Percentiles rank a stretch among this genome's conserved stretches.
Evolutionary conservation across 345 rosid genomes (phyloP).

Genomic region (Conringia planisiliqua): DNA sequence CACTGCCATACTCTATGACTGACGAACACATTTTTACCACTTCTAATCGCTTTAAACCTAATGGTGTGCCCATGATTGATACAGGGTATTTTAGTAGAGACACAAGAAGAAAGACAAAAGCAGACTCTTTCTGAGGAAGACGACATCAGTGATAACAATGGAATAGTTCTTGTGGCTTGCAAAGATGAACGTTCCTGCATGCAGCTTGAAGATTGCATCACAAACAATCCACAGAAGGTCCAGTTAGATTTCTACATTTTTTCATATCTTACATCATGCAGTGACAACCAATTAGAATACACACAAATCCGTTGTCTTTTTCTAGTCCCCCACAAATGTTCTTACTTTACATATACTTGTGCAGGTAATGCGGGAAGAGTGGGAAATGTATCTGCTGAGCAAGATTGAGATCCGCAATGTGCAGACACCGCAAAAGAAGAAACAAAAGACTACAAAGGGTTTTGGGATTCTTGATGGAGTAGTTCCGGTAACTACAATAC

Average conservation of each 20-base stretch:
- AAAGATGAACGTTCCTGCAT: conserved; percentile 92
- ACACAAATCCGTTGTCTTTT: not conserved
- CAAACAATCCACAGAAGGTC: conserved; percentile 64
- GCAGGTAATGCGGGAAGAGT: conserved; percentile 89
- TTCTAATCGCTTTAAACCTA: not conserved
- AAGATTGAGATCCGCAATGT: conserved; percentile 67
- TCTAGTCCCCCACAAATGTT: not conserved
- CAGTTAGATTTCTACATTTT: not conserved
- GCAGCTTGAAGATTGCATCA: conserved; percentile 95
- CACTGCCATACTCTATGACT: not conserved
- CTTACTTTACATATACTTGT: conserved; percentile 10
- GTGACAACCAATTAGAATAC: not conserved
- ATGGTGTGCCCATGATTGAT: conserved; percentile 12
- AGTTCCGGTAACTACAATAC: conserved; percentile 58
- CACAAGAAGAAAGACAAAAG: conserved; percentile 72
- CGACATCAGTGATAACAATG: conserved; percentile 43
- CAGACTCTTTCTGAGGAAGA: conserved; percentile 40
- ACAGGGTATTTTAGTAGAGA: conserved; percentile 86
- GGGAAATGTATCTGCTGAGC: conserved; percentile 89
- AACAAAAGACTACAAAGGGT: conserved; percentile 74
- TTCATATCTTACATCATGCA: not conserved
- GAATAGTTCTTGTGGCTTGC: conserved; percentile 84
- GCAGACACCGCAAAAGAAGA: conserved; percentile 74
- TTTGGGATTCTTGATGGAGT: conserved; percentile 94
- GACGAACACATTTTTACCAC: not conserved